Base-by-base conservation (phyloP, 805 yeast genomes). In the Gaillardinia entomophila region DNA sequence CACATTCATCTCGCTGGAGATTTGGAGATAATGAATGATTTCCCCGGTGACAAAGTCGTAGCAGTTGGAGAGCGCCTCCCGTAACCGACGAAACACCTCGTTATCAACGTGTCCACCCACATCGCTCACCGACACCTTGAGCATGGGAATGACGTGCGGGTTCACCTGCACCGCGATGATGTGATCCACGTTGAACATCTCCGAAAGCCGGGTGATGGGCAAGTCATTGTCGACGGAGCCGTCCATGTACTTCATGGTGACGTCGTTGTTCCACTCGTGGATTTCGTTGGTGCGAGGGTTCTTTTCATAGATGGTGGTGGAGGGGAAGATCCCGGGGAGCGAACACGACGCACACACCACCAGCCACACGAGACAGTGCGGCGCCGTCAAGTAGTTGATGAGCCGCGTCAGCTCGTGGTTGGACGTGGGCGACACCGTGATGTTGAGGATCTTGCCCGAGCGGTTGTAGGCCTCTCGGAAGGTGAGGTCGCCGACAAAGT, bases 121-220 rank as follows among this genome's bases (percentile, higher is more conserved):
- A 51, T 77, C 74, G 14, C 79, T 75, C 3, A 79, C 69, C 0
- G 88, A 77, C 33, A 79, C 61, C 43, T 78, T 79, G 45, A 92
- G 66, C 31, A 90, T 72, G 0, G 98, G 98, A 2, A 84, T 85
- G 12, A 92, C 95, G 53, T 92, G 98, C 0, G 97, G 95, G 51
- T 92, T 92, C 1, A 92, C 98, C 55, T 92, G 99, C 28, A 95
- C 90, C 0, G 97, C 98, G 45, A 92, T 88, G 40, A 92, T 89
- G 55, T 92, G 96, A 53, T 92, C 95, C 19, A 92, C 96, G 50
- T 92, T 90, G 56, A 92, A 92, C 96, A 92, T 88, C 53, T 92
- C 98, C 14, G 94, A 82, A 15, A 92, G 66, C 44, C 97, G 72
- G 2, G 94, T 72, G 17, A 88, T 81, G 3, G 99, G 99, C 32